These are phyloP conservation scores for Taiozyma sp. DNA, from an alignment of 1,139 yeast genomes.

Conservation along the genomic window DNA sequence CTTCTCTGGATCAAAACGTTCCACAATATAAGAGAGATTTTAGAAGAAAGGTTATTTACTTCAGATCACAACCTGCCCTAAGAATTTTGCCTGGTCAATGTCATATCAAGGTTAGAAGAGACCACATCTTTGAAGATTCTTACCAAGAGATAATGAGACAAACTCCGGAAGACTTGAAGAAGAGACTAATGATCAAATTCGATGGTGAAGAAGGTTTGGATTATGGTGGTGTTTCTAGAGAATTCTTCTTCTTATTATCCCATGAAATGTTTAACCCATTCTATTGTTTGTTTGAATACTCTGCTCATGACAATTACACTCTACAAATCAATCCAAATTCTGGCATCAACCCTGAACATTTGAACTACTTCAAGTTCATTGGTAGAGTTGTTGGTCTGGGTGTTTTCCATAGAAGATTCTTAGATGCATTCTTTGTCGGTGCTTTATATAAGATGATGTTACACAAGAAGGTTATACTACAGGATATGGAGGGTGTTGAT, in stretches of 20 bases:
- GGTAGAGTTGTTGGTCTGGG: slow-evolving; percentile 98
- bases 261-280: slow-evolving; percentile 99
- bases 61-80: slow-evolving; percentile 97
- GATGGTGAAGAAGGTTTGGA: slow-evolving; percentile 99
- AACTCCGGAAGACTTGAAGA: slow-evolving; percentile 95
- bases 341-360: slow-evolving; percentile 97
- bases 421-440: slow-evolving; percentile 97
- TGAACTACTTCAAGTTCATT: slow-evolving; percentile 94
- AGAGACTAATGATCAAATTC: slow-evolving; percentile 94
- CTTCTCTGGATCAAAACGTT: slow-evolving; percentile 94
- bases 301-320: slow-evolving; percentile 97
- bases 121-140: slow-evolving; percentile 94
- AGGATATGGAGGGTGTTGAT: slow-evolving; percentile 99
- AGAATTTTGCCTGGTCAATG: slow-evolving; percentile 98
- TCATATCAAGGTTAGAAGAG: slow-evolving; percentile 95
- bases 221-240: slow-evolving; percentile 99
- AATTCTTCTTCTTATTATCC: slow-evolving; percentile 89
- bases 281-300: slow-evolving; percentile 93
- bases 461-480: slow-evolving; percentile 87
- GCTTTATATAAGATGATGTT: slow-evolving; percentile 98
- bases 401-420: slow-evolving; percentile 94
- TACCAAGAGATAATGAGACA: slow-evolving; percentile 99
- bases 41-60: slow-evolving; percentile 93
- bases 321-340: slow-evolving; percentile 96
- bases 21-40: slow-evolving; percentile 99